These are phyloP conservation scores for Phytophthora constricta DNA, from an alignment of 352 stramenopile genomes.

Conservation along the genomic window DNA sequence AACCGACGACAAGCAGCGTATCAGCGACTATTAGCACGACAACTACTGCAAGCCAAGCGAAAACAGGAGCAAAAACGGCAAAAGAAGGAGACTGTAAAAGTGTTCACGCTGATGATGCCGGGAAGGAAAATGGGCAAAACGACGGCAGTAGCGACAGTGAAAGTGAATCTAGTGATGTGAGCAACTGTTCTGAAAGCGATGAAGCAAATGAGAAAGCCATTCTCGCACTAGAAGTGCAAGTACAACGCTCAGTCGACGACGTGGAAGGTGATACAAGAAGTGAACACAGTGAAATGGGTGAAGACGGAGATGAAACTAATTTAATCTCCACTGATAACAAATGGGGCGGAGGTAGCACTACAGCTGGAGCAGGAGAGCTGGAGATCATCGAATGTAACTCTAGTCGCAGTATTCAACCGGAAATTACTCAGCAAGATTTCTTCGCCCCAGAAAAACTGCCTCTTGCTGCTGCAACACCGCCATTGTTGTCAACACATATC, in stretches of 20 bases:
- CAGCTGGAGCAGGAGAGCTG: too few species aligned
- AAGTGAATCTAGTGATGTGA: conserved; percentile 69
- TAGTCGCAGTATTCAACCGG: too few species aligned
- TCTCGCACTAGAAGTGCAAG: conserved; percentile 47
- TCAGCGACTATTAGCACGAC: conserved; percentile 61
- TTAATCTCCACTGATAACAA: not conserved
- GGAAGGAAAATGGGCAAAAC: not conserved
- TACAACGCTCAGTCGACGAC: conserved; percentile 7
- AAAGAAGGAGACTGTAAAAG: not conserved
- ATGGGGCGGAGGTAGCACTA: too few species aligned
- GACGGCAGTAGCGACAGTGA: conserved; percentile 35
- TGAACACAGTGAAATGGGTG: not conserved
- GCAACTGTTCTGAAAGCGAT: conserved; percentile 72
- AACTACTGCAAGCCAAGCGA: conserved; percentile 57
- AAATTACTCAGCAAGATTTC: too few species aligned
- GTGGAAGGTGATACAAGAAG: conserved; percentile 1
- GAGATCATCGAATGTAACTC: not conserved
- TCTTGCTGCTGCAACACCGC: too few species aligned
- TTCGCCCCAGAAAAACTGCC: too few species aligned
- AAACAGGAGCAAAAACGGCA: conserved; percentile 42
- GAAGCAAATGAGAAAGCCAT: conserved; percentile 63
- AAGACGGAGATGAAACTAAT: not conserved
- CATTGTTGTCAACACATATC: too few species aligned
- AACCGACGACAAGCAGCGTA: conserved; percentile 58
- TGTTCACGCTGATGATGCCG: not conserved